Evolutionary conservation across 2,329 filamentous ascomycete species (phyloP), one percentile per base, ranked within the genome.

Genomic region (Sporothrix phasma): DNA sequence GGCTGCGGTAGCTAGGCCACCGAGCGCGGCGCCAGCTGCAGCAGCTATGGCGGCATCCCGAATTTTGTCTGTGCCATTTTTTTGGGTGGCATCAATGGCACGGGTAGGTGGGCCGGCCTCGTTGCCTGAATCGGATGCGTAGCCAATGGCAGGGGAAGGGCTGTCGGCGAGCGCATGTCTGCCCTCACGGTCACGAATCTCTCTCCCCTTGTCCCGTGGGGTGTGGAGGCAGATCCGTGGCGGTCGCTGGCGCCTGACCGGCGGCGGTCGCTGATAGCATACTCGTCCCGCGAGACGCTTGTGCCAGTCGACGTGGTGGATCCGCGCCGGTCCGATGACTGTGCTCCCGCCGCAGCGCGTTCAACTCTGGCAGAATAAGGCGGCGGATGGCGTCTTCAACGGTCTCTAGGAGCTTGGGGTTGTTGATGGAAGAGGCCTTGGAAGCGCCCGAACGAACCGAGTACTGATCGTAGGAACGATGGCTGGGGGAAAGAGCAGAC

Each of bases 341-440:
- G 73, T 93, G 89, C 72, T 96, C 92, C 70, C 92, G 86, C 74
- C 96, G 97, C 63, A 99, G 79, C 10, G 92, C 90, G 70, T 91
- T 93, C 51, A 99, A 80, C 74, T 99, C 93, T 0, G 94, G 94
- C 2, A 99, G 77, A 62, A 97, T 96, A 59, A 96, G 81, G 58
- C 92, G 84, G 67, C 91, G 87, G 71, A 97, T 96, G 15, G 92
- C 92, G 76, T 96, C 92, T 76, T 97, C 92, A 3, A 97, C 92
- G 0, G 92, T 94, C 71, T 94, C 90, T 2, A 97, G 81, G 1
- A 97, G 78, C 72, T 91, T 94, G 0, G 92, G 92, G 71, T 97
- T 96, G 76, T 95, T 96, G 73, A 95, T 90, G 0, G 90, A 93
- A 3, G 90, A 90, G 1, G 66, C 49, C 24, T 77, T 78, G 31